These are phyloP conservation scores for Tausonia pullulans DNA, from an alignment of 1,284 basidiomycete species.

Conservation along the genomic window DNA sequence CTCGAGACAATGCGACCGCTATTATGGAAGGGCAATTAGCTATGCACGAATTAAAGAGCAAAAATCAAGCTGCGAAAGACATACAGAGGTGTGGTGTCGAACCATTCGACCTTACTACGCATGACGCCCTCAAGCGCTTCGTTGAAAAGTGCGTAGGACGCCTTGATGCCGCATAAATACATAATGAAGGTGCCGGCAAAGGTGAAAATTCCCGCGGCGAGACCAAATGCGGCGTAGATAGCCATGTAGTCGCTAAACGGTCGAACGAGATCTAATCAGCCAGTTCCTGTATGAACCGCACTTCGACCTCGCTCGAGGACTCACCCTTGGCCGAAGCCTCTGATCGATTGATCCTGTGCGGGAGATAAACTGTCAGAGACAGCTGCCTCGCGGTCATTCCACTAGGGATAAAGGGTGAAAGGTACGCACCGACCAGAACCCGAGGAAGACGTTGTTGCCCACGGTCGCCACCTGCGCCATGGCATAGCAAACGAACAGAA, in stretches of 20 bases:
- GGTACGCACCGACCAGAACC: conserved; percentile 2
- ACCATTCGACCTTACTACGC: conserved; percentile 55
- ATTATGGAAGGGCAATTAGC: not conserved
- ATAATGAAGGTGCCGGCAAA: conserved; percentile 6
- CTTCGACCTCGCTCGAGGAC: too few relatives aligned
- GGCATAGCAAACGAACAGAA: conserved; percentile 8
- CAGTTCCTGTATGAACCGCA: too few relatives aligned
- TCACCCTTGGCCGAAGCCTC: not conserved
- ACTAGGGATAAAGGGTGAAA: not conserved
- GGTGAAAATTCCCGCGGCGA: conserved; percentile 12
- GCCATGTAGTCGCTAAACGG: conserved; percentile 4
- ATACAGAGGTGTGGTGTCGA: conserved; percentile 58
- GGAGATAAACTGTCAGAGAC: too few relatives aligned
- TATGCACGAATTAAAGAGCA: not conserved
- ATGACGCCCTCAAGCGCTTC: conserved; percentile 42
- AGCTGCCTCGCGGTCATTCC: not conserved
- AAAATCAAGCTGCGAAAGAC: not conserved
- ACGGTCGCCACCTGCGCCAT: conserved; percentile 13
- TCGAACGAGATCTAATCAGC: too few relatives aligned
- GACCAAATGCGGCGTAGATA: conserved; percentile 12
- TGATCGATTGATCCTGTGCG: not conserved
- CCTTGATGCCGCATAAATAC: conserved; percentile 14
- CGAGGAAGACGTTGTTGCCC: conserved; percentile 15
- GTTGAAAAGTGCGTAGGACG: conserved; percentile 13
- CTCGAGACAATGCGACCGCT: conserved; percentile 49